A percentile compares a stretch with the other conserved stretches of the same genome.
Evolutionary conservation across 345 rosid genomes (phyloP).

Genomic region (Camelina neglecta): DNA sequence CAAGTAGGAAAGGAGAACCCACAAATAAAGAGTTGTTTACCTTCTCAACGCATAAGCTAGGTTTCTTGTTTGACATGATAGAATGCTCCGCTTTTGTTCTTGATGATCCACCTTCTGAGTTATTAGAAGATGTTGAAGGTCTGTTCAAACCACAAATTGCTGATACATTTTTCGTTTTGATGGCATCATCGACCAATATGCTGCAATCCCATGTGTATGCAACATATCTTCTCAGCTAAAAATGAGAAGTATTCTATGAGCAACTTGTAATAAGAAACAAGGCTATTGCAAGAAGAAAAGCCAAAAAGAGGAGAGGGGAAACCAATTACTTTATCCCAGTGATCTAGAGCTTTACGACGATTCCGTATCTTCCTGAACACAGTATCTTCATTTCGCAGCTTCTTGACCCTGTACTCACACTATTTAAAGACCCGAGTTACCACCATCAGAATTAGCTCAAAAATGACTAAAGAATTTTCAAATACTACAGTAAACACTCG

Average conservation of each 20-base stretch:
- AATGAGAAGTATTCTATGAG: constrained; percentile 32
- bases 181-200: constrained; percentile 55
- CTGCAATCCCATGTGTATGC: constrained; percentile 78
- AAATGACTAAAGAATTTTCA: neutral
- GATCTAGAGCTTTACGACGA: constrained; percentile 79
- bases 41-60: constrained; percentile 55
- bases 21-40: constrained; percentile 44
- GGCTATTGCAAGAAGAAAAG: neutral
- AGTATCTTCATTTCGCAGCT: constrained; percentile 80
- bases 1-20: constrained; percentile 20
- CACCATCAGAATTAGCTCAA: constrained; percentile 23
- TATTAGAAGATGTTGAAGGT: constrained; percentile 47
- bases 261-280: constrained; percentile 25
- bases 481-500: neutral
- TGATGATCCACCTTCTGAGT: constrained; percentile 50
- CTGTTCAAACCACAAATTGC: constrained; percentile 46
- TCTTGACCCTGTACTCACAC: constrained; percentile 88
- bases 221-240: constrained; percentile 90
- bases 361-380: constrained; percentile 65
- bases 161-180: constrained; percentile 36
- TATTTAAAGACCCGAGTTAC: constrained; percentile 43
- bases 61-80: constrained; percentile 50
- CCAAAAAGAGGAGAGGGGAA: constrained; percentile 11
- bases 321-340: constrained; percentile 79
- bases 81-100: constrained; percentile 40